These are phyloP conservation scores for Saccharum officinarum DNA, from an alignment of 176 grass and related monocot genomes.

Conservation along the genomic window DNA sequence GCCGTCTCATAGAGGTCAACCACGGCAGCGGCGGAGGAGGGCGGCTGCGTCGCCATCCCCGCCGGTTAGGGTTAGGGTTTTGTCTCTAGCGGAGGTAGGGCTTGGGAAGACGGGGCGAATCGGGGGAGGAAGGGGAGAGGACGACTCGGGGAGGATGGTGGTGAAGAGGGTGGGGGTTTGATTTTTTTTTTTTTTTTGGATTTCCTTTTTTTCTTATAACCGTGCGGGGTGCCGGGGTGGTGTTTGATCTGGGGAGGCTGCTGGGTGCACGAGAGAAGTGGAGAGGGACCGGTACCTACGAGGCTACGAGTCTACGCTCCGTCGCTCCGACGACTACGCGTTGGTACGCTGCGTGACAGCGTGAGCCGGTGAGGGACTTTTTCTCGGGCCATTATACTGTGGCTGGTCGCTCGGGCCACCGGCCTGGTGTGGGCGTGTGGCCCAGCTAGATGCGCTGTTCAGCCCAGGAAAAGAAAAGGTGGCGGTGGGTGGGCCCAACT, in stretches of 20 bases:
- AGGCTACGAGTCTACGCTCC: not conserved
- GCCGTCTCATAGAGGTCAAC: slow-evolving; percentile 95
- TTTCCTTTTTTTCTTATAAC: not conserved
- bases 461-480: too few species aligned
- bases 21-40: slow-evolving; percentile 47
- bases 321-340: not conserved
- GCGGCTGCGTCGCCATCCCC: slow-evolving; percentile 50
- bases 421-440: too few species aligned
- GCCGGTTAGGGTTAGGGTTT: slow-evolving; percentile 74
- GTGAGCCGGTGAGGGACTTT: not conserved
- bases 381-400: too few species aligned
- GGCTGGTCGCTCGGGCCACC: not conserved
- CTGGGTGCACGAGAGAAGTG: slow-evolving; percentile 15
- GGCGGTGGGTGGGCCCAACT: too few species aligned
- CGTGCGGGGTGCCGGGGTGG: not conserved
- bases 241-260: not conserved
- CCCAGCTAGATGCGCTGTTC: too few species aligned
- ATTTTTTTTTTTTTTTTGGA: slow-evolving; percentile 25
- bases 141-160: not conserved
- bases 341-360: not conserved
- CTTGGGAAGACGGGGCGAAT: slow-evolving; percentile 37
- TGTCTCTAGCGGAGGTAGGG: not conserved
- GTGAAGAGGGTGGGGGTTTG: not conserved
- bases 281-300: not conserved
- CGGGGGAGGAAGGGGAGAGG: not conserved